These are phyloP conservation scores for Paramecium bursaria DNA, from an alignment of 73 alveolate genomes.

Conservation along the genomic window DNA sequence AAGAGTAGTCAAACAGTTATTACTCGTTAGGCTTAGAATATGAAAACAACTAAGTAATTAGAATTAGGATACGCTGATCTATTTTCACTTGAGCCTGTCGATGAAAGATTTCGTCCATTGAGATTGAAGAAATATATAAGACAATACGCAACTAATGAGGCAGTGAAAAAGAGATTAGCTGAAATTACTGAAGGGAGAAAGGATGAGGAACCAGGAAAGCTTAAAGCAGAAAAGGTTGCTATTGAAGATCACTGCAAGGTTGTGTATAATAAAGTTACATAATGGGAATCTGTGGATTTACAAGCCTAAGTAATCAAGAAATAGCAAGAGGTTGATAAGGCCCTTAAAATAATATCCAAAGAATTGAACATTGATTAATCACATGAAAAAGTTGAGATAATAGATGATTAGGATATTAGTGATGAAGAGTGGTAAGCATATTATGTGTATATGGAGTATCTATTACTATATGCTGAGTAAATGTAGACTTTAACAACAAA, in stretches of 20 bases:
- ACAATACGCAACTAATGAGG: background rate
- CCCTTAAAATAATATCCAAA: background rate
- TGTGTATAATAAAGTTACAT: background rate
- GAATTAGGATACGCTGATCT: constrained; percentile 69
- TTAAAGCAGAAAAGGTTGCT: background rate
- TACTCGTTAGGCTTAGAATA: constrained; percentile 40
- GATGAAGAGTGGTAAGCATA: constrained; percentile 53
- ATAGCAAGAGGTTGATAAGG: constrained; percentile 14
- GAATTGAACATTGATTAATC: constrained; percentile 53
- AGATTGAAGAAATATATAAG: constrained; percentile 60
- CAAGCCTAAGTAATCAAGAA: background rate
- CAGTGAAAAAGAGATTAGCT: background rate
- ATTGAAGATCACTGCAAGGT: constrained; percentile 17
- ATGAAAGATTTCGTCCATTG: constrained; percentile 53
- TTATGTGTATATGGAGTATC: constrained; percentile 37
- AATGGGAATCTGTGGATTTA: constrained; percentile 30
- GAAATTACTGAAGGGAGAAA: background rate
- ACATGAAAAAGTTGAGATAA: constrained; percentile 64
- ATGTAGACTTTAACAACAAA: constrained; percentile 36
- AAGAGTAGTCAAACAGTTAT: constrained; percentile 47
- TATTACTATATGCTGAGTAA: constrained; percentile 14
- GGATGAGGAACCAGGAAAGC: background rate
- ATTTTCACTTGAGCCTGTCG: constrained; percentile 65
- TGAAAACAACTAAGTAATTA: constrained; percentile 35
- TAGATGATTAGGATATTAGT: constrained; percentile 51